phyloP scores from a whole-genome alignment of 1,139 yeast species.

The Debaryomyces sp. region DNA sequence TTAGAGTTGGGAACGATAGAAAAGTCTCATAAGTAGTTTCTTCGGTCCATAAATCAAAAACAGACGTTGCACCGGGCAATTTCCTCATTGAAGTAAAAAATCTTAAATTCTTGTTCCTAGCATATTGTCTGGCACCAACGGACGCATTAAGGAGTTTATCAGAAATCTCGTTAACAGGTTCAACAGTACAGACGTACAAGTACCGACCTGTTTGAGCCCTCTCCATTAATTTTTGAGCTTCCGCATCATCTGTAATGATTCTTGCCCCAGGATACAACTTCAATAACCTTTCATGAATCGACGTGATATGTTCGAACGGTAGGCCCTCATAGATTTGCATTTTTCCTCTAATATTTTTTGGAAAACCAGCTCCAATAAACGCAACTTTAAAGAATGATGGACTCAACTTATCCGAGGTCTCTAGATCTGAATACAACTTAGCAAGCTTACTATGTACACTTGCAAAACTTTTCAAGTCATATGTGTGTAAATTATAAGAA shows the following conservation, averaged over 20 bases:
- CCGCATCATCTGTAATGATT: slow-evolving; percentile 67
- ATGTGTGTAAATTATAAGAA: slow-evolving; percentile 72
- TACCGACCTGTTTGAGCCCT: slow-evolving; percentile 70
- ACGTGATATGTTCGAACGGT: slow-evolving; percentile 85
- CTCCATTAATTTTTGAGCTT: slow-evolving; percentile 52
- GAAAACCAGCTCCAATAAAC: slow-evolving; percentile 86
- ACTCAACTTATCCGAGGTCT: slow-evolving; percentile 69
- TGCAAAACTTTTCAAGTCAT: slow-evolving; percentile 77
- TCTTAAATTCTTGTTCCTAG: slow-evolving; percentile 70
- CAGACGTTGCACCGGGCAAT: slow-evolving; percentile 74
- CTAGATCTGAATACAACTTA: slow-evolving; percentile 66
- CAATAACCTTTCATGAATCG: slow-evolving; percentile 76
- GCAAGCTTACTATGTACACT: slow-evolving; percentile 72
- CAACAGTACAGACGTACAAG: slow-evolving; percentile 72
- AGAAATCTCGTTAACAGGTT: slow-evolving; percentile 62
- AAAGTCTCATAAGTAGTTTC: slow-evolving; percentile 78
- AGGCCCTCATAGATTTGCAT: slow-evolving; percentile 83
- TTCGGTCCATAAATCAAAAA: slow-evolving; percentile 85
- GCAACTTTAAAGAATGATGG: slow-evolving; percentile 83
- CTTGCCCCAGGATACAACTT: slow-evolving; percentile 83
- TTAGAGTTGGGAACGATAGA: slow-evolving; percentile 83
- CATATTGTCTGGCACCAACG: slow-evolving; percentile 66
- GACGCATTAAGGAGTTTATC: slow-evolving; percentile 51
- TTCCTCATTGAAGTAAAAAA: slow-evolving; percentile 71
- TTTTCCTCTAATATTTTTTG: slow-evolving; percentile 71